These are phyloP conservation scores for Medicago arabica DNA, from an alignment of 306 rosid genomes.

Conservation along the genomic window DNA sequence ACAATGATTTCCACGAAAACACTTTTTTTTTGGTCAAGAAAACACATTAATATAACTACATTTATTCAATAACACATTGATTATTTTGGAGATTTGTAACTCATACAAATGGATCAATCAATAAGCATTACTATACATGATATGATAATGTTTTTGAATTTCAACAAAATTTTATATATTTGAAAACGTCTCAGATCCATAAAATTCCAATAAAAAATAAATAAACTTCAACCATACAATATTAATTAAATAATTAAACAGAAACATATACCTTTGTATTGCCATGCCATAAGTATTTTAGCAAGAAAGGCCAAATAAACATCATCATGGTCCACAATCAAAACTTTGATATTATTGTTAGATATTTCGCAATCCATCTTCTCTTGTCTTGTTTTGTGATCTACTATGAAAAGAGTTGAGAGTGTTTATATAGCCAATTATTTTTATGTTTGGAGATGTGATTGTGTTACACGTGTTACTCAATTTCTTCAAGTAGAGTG, in stretches of 20 bases:
- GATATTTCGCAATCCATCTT: constrained; percentile 43
- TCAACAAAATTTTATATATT: background rate
- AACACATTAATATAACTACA: background rate
- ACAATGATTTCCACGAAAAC: too few relatives aligned
- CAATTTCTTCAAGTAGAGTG: too few relatives aligned
- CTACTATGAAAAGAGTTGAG: background rate
- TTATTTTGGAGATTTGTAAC: too few relatives aligned
- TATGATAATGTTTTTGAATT: background rate
- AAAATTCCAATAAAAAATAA: background rate
- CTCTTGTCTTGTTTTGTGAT: background rate
- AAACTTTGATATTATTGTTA: constrained; percentile 38
- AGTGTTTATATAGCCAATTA: background rate
- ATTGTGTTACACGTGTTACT: too few relatives aligned
- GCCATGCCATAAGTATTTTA: constrained; percentile 55
- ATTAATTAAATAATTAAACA: background rate
- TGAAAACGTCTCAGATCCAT: background rate
- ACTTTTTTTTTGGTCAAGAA: too few relatives aligned
- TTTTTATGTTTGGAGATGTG: too few relatives aligned
- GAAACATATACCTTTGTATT: constrained; percentile 56
- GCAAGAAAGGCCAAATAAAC: constrained; percentile 52
- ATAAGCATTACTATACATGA: background rate
- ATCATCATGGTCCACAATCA: constrained; percentile 76
- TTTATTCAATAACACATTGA: background rate
- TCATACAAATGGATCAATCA: background rate
- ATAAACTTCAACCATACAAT: background rate